These are phyloP conservation scores for Volvox africanus DNA, from an alignment of 139 green algal genomes.

Conservation along the genomic window DNA sequence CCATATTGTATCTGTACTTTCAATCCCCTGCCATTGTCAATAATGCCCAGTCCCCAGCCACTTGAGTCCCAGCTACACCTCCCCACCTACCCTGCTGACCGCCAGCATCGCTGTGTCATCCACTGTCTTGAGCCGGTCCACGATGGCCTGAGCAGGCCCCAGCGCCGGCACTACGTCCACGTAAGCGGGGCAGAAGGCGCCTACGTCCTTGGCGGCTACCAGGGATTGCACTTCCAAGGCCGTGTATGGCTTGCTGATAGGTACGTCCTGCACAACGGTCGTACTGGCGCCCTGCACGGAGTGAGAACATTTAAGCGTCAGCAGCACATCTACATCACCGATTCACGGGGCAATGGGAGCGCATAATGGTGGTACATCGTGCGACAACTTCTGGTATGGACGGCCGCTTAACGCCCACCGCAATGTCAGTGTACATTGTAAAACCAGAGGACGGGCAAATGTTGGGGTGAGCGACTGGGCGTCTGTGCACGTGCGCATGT, in stretches of 20 bases:
- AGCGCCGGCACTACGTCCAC: slow-evolving; percentile 72
- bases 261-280: slow-evolving; percentile 81
- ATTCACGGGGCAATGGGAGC: too few species aligned
- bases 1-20: too few species aligned
- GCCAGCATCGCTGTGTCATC: slow-evolving; percentile 62
- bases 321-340: too few species aligned
- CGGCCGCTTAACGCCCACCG: too few species aligned
- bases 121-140: slow-evolving; percentile 78
- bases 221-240: slow-evolving; percentile 71
- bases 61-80: not conserved
- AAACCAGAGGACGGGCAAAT: too few species aligned
- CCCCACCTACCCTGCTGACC: slow-evolving; percentile 50
- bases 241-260: slow-evolving; percentile 73
- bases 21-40: not conserved
- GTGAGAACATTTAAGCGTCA: too few species aligned
- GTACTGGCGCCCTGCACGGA: slow-evolving; percentile 60
- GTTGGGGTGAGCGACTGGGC: too few species aligned
- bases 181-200: slow-evolving; percentile 78
- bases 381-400: too few species aligned
- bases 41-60: too few species aligned
- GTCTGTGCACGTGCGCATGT: too few species aligned
- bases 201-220: slow-evolving; percentile 58
- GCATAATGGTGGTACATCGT: too few species aligned
- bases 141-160: slow-evolving; percentile 57
- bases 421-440: too few species aligned